Evolutionary conservation across 805 yeast species (phyloP).

Genomic region (Yarrowia sp.): DNA sequence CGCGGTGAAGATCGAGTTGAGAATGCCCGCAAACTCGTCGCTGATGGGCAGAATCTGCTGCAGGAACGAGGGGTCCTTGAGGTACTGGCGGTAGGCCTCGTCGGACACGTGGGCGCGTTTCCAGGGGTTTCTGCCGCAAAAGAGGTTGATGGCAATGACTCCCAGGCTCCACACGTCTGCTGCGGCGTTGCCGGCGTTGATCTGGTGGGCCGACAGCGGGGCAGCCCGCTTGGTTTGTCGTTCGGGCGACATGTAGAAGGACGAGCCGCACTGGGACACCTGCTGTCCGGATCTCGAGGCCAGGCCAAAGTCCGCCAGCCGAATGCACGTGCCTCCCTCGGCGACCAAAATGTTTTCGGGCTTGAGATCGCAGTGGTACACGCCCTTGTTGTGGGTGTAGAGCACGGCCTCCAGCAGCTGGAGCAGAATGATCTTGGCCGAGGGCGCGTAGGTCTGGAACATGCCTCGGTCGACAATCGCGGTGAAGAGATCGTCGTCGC

Average conservation of each 20-base stretch:
- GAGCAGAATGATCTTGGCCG: constrained; percentile 61
- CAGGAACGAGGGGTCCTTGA: constrained; percentile 61
- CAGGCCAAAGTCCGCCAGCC: constrained; percentile 85
- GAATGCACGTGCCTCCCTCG: constrained; percentile 59
- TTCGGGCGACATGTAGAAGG: constrained; percentile 95
- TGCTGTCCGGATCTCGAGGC: constrained; percentile 67
- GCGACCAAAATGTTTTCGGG: constrained; percentile 85
- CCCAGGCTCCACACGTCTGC: constrained; percentile 86
- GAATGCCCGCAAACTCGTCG: constrained; percentile 57
- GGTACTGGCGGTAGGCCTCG: constrained; percentile 68
- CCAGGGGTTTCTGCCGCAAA: constrained; percentile 92
- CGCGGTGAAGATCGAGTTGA: constrained; percentile 39
- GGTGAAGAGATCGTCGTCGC: constrained; percentile 77
- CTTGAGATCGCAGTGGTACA: constrained; percentile 90
- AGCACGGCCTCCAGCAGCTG: constrained; percentile 81
- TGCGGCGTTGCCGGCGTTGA: constrained; percentile 46
- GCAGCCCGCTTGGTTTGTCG: constrained; percentile 38
- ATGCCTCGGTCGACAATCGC: constrained; percentile 62
- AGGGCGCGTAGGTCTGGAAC: constrained; percentile 56
- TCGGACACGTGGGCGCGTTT: constrained; percentile 73
- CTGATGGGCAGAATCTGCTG: constrained; percentile 77
- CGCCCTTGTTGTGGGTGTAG: constrained; percentile 76
- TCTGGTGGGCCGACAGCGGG: constrained; percentile 4
- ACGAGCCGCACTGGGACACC: constrained; percentile 65
- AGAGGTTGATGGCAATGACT: constrained; percentile 76